Percentiles rank a stretch among this genome's conserved stretches.
These are phyloP conservation scores for Candida nemodendra DNA, from an alignment of 805 yeast species.

Conservation along the genomic window DNA sequence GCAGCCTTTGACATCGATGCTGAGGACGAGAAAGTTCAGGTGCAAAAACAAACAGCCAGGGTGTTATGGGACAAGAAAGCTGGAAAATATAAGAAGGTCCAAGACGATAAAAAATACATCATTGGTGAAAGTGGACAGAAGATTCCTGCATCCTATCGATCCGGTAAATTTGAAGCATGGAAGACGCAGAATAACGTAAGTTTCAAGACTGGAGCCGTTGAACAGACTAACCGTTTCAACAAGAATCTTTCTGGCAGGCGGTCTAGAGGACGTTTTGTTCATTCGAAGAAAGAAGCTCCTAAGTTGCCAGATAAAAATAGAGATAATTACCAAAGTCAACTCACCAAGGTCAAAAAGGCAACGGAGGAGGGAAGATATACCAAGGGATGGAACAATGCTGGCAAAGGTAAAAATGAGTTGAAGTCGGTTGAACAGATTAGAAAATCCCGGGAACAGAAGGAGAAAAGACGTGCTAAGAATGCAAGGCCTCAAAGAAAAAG, in stretches of 20 bases:
- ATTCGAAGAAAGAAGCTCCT: conserved; percentile 76
- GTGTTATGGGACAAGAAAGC: conserved; percentile 93
- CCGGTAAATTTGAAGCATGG: conserved; percentile 95
- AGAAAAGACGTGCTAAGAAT: conserved; percentile 77
- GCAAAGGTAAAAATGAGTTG: conserved; percentile 55
- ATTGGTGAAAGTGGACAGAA: conserved; percentile 93
- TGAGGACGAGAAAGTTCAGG: conserved; percentile 65
- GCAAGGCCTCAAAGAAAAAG: conserved; percentile 66
- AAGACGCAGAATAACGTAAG: conserved; percentile 64
- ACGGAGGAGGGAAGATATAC: conserved; percentile 68
- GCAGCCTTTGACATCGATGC: conserved; percentile 83
- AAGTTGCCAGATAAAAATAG: conserved; percentile 86
- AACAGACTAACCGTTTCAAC: conserved; percentile 37
- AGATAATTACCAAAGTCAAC: conserved; percentile 81
- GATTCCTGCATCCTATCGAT: conserved; percentile 85
- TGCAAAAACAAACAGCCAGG: conserved; percentile 62
- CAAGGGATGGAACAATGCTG: conserved; percentile 57
- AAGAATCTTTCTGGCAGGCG: conserved; percentile 35
- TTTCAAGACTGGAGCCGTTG: conserved; percentile 53
- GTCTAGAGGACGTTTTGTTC: conserved; percentile 59
- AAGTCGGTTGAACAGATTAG: conserved; percentile 72
- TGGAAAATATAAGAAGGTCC: conserved; percentile 81
- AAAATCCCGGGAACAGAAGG: conserved; percentile 66
- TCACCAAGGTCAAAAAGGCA: conserved; percentile 80
- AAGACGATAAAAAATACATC: conserved; percentile 83